Conservation (phyloP, 148 eudicot genomes). For the Euryodendron excelsum region DNA sequence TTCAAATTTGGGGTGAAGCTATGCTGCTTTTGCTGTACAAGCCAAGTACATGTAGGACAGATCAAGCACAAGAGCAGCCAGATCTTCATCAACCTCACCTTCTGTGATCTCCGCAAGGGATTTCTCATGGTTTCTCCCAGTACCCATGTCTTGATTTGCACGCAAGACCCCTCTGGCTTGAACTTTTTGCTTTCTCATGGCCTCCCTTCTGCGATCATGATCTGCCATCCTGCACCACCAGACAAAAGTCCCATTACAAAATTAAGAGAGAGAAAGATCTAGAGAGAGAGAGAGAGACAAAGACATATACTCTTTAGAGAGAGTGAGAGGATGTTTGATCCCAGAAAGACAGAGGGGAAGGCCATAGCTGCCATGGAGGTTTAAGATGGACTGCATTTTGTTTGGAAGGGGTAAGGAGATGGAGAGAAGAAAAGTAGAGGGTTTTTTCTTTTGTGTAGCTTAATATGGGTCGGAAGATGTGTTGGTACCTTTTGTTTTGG, state of each 20-base stretch:
- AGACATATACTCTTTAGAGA: slow-evolving; percentile 25
- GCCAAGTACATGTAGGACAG: slow-evolving; percentile 7
- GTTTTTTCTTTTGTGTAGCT: not conserved
- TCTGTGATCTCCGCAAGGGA: slow-evolving; percentile 18
- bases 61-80: slow-evolving; percentile 18
- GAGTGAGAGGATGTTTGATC: slow-evolving; percentile 26
- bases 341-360: slow-evolving; percentile 36
- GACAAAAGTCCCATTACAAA: not conserved
- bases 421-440: not conserved
- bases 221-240: slow-evolving; percentile 33
- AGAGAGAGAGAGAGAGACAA: slow-evolving; percentile 14
- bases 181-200: slow-evolving; percentile 24
- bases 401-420: not conserved
- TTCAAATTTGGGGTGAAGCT: not conserved
- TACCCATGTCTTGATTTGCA: slow-evolving; percentile 23
- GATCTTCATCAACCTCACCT: slow-evolving; percentile 24
- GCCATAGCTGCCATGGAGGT: slow-evolving; percentile 23
- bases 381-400: slow-evolving; percentile 27
- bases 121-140: slow-evolving; percentile 14
- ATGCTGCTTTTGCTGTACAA: slow-evolving; percentile 32
- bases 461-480: not conserved
- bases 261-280: not conserved
- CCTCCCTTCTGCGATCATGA: slow-evolving; percentile 36
- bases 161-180: not conserved
- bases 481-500: no score